Evolutionary conservation across 768 basidiomycete species (phyloP), one percentile per base, ranked within the genome.

Genomic region (Russula sp.): DNA sequence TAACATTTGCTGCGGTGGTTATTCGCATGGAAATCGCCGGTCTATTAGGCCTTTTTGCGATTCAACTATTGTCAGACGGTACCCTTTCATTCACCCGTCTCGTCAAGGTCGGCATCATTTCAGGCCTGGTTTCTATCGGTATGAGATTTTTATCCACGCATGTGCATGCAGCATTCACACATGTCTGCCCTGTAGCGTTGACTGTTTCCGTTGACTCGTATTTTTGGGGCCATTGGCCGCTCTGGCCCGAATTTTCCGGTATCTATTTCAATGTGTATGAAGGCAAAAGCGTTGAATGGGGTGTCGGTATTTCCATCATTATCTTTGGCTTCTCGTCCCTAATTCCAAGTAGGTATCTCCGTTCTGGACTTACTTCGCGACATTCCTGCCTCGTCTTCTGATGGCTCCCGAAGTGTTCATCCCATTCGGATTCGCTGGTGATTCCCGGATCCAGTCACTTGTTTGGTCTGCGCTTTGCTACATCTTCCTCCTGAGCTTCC

Each of bases 221-320:
- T 74, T 88, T 96, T 72, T 98, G 96, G 93, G 70, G 79, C 56
- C 75, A 74, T 66, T 80, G 75, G 67, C 78, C 83, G 5, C 70
- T 95, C 0, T 98, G 94, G 95, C 95, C 97, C 0, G 97, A 98
- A 70, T 75, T 90, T 16, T 77, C 83, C 1, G 80, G 83, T 0
- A 65, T 95, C 11, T 85, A 84, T 65, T 99, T 92, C 76, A 99
- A 98, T 69, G 83, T 98, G 29, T 75, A 86, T 6, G 73, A 92
- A 70, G 93, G 94, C 14, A 93, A 96, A 71, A 87, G 88, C 32
- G 75, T 85, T 0, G 85, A 94, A 20, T 99, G 97, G 97, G 97
- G 97, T 65, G 92, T 96, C 72, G 65, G 89, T 79, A 22, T 25
- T 25, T 32, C 48, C 20, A 29, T 57, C 35, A 36, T 51, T 22